These are phyloP conservation scores for Leishmania aethiopica DNA, from an alignment of 208 protist genomes.

Conservation along the genomic window DNA sequence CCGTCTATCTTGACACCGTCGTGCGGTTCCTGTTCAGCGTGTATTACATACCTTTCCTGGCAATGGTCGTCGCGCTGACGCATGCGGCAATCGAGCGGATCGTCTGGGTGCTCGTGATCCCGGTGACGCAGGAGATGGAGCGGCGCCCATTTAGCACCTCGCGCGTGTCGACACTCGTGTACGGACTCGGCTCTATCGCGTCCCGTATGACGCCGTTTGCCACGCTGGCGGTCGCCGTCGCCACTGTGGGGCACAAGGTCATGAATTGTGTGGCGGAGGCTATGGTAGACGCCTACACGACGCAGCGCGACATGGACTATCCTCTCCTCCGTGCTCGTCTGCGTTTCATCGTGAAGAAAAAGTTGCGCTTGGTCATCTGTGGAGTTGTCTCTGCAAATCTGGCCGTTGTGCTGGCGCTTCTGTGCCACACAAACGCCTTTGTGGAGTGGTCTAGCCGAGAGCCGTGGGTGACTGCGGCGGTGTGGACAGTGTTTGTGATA, in stretches of 20 bases:
- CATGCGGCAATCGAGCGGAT: slow-evolving; percentile 83
- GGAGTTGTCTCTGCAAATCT: slow-evolving; percentile 41
- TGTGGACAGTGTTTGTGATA: slow-evolving; percentile 24
- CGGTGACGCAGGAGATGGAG: slow-evolving; percentile 82
- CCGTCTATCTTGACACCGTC: slow-evolving; percentile 66
- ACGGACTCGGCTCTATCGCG: slow-evolving; percentile 61
- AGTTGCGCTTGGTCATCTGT: slow-evolving; percentile 43
- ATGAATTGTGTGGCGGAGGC: slow-evolving; percentile 75
- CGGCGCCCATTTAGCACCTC: slow-evolving; percentile 63
- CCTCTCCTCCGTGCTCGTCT: slow-evolving; percentile 62
- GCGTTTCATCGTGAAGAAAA: slow-evolving; percentile 61
- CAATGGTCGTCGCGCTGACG: slow-evolving; percentile 65
- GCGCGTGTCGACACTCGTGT: slow-evolving; percentile 51
- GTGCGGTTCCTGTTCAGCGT: slow-evolving; percentile 70
- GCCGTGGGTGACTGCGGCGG: slow-evolving; percentile 27
- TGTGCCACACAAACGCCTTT: slow-evolving; percentile 59
- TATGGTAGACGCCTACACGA: slow-evolving; percentile 76
- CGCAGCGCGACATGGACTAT: slow-evolving; percentile 71
- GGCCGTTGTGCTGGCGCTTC: slow-evolving; percentile 25
- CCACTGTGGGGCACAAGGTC: slow-evolving; percentile 75
- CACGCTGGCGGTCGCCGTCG: slow-evolving; percentile 57
- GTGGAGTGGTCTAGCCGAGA: slow-evolving; percentile 48
- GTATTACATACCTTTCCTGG: slow-evolving; percentile 78
- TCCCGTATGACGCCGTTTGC: slow-evolving; percentile 65
- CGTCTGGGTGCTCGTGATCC: slow-evolving; percentile 85